Evolutionary conservation across 2,329 filamentous ascomycete species (phyloP), one percentile per base, ranked within the genome.

Genomic region (Colletotrichum euphorbiae): DNA sequence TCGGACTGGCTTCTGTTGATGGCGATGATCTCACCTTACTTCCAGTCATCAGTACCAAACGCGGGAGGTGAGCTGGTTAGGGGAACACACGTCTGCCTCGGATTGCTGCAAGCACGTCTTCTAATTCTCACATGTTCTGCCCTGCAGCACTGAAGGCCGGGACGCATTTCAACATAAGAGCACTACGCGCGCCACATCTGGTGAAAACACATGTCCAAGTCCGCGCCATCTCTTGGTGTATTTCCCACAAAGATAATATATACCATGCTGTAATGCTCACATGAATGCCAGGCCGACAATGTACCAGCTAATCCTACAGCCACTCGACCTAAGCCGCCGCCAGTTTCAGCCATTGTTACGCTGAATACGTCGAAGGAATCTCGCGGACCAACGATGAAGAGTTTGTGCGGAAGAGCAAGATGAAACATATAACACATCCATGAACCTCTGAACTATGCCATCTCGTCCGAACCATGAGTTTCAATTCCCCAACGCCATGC

Each of bases 401-500:
- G 33, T 8, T 33, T 31, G 50, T 19, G 50, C 12, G 6, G 9
- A 50, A 42, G 13, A 50, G 13, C 28, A 42, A 60, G n/a, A 36
- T 12, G 33, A 38, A 60, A 31, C 43, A 24, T 31, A 31, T 28
- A 12, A 36, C 46, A 40, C 43, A 19, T n/a, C 33, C 50, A 19
- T 36, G 43, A 67, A 40, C 31, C 42, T 38, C 42, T n/a, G n/a
- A 21, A 42, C 17, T 40, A 64, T 62, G 57, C 38, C 54, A 21
- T 33, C 50, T 65, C 65, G 33, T 65, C 45, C 61, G 45, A 28
- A 52, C 38, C 54, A 51, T 45, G 28, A 46, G n/a, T 36, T 48
- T 38, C 50, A 43, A 11, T 40, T 48, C 65, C 65, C 65, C 65
- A 65, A 68, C 65, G 61, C 65, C 65, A 59, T 68, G 65, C 65